Base-by-base conservation (phyloP, 441 rosid species). In the Gossypium schwendimanii region DNA sequence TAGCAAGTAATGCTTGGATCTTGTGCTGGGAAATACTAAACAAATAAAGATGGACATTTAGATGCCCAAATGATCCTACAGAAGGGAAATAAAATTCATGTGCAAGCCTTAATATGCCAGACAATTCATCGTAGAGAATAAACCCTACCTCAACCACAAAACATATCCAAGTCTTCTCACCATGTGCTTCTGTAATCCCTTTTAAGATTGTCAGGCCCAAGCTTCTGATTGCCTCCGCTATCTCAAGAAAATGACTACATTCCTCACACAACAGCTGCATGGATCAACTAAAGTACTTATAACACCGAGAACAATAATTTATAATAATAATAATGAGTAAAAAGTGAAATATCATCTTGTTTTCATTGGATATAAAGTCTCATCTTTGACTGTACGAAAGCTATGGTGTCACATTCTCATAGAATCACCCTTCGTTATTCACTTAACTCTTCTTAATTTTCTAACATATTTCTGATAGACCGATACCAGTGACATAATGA, bases 251-350 rank as follows among this genome's bases (percentile, higher is more conserved):
- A 85, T 87, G 91, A 81, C 94, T 84, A 82, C 98, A 87, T 79
- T 94, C 98, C 80, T 91, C 97, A 62, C 97, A 94, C 79, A 89
- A 65, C 93, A 94, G 89, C 99, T 94, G 96, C 83, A 83, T 18
- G 71, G 26, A 71, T 76, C 76, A 59, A 80, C 61, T 75, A 71
- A 73, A 73, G 62, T 47, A 58, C 24, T 54, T 64, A 62, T 44
- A 58, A 55, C 17, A 53, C 73, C 36, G 17, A 61, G 69, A 57
- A 54, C n/a, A 69, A 71, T 41, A 15, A 44, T 36, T 18, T 6
- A 54, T 54, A 14, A 18, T 17, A 6, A 20, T 54, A 61, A 28
- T 5, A 5, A 61, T 7, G 9, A 49, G 33, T 12, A 44, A 45
- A 11, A 26, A 23, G 31, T 8, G 7, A 50, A 47, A 10, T 73